phyloP scores from a whole-genome alignment of 169 alveolate genomes.

The Cryptosporidium meleagridis region DNA sequence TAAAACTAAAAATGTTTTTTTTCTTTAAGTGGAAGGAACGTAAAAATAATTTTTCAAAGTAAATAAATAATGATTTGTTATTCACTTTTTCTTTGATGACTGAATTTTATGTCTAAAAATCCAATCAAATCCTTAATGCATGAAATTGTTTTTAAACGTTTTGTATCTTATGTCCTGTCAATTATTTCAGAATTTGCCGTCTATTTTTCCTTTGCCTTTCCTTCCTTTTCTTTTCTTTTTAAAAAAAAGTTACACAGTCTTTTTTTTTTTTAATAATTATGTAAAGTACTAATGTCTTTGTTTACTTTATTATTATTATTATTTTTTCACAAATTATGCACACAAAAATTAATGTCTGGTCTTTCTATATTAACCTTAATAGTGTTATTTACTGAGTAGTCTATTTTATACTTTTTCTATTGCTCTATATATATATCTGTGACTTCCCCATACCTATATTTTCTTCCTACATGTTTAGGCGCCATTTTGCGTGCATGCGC shows the following conservation, averaged over 20 bases:
- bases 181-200: conserved; percentile 15
- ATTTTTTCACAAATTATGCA: conserved; percentile 2
- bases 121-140: conserved; percentile 37
- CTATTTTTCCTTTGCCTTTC: conserved; percentile 9
- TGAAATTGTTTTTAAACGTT: conserved; percentile 13
- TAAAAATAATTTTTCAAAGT: neutral
- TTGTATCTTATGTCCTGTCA: conserved; percentile 64
- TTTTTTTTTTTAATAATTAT: neutral
- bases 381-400: neutral
- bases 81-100: neutral
- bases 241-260: neutral
- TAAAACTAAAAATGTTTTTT: neutral
- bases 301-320: neutral
- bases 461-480: conserved; percentile 30
- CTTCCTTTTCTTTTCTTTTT: neutral
- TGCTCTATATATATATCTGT: neutral
- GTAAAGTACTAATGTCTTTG: neutral
- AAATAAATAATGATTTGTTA: neutral
- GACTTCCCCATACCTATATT: conserved; percentile 25
- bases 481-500: conserved; percentile 21
- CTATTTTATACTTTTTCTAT: neutral
- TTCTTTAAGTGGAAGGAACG: neutral
- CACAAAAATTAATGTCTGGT: conserved; percentile 26
- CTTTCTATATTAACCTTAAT: neutral
- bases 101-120: conserved; percentile 13